Conservation (phyloP, 2,329 filamentous ascomycete genomes). For the Pseudogymnoascus sp. region DNA sequence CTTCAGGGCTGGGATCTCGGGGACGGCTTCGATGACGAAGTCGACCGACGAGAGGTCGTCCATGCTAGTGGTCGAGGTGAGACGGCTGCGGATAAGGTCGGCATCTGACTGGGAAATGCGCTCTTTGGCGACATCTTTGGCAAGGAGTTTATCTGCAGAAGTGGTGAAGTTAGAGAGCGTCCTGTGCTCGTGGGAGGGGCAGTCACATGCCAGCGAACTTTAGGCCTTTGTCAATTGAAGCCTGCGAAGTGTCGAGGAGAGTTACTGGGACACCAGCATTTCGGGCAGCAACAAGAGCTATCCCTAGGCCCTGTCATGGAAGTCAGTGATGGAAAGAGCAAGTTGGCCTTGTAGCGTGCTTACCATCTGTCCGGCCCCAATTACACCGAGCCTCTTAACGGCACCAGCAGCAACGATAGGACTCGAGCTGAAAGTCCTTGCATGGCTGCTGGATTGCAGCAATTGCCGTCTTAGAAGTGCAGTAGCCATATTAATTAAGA, state of each 20-base stretch:
- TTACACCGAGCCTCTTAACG: slow-evolving; percentile 81
- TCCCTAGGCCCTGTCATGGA: slow-evolving; percentile 73
- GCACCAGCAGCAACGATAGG: slow-evolving; percentile 55
- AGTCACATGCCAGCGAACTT: slow-evolving; percentile 67
- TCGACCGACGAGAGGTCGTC: slow-evolving; percentile 76
- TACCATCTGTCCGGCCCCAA: slow-evolving; percentile 96
- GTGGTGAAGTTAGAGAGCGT: not conserved
- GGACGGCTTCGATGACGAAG: slow-evolving; percentile 96
- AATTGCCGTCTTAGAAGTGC: slow-evolving; percentile 22
- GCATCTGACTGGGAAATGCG: slow-evolving; percentile 78
- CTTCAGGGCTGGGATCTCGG: slow-evolving; percentile 84
- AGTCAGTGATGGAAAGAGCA: slow-evolving; percentile 19
- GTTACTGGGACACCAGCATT: slow-evolving; percentile 78
- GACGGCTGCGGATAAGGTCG: slow-evolving; percentile 60
- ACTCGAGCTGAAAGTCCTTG: slow-evolving; percentile 62
- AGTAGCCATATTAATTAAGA: slow-evolving; percentile 22
- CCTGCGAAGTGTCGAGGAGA: slow-evolving; percentile 76
- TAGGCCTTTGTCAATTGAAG: slow-evolving; percentile 80
- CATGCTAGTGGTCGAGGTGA: slow-evolving; percentile 65
- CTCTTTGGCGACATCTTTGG: slow-evolving; percentile 86
- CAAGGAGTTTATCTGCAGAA: slow-evolving; percentile 74
- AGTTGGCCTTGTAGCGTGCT: slow-evolving; percentile 24
- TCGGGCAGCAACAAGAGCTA: slow-evolving; percentile 86
- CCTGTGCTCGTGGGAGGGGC: not conserved
- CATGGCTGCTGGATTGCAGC: slow-evolving; percentile 18